phyloP scores from a whole-genome alignment of 768 basidiomycete genomes.

The Hysterangium stoloniferum region DNA sequence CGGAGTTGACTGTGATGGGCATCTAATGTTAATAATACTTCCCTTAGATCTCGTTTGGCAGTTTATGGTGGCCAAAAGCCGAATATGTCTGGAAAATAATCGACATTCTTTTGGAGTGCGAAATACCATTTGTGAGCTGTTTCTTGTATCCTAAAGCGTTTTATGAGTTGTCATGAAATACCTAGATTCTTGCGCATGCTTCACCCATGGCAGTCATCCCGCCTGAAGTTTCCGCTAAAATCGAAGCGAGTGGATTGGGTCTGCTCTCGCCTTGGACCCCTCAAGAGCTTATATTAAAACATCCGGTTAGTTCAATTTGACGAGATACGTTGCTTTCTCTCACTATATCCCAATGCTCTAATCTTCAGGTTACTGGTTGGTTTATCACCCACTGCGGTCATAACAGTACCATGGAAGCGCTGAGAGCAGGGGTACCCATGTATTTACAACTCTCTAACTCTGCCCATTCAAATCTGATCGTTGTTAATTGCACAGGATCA shows the following conservation, averaged over 20 bases:
- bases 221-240: slow-evolving; percentile 14
- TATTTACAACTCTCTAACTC: slow-evolving; percentile 3
- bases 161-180: not conserved
- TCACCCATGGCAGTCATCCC: slow-evolving; percentile 14
- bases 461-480: not conserved
- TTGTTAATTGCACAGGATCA: slow-evolving; percentile 15
- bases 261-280: slow-evolving; percentile 20
- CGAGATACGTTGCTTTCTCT: not conserved
- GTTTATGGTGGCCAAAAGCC: slow-evolving; percentile 17
- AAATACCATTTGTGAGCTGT: slow-evolving; percentile 19
- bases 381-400: slow-evolving; percentile 22
- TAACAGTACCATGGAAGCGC: slow-evolving; percentile 20
- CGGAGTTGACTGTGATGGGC: not conserved
- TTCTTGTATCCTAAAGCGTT: no score
- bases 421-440: slow-evolving; percentile 19
- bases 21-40: not conserved
- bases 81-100: slow-evolving; percentile 16
- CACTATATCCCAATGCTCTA: not conserved
- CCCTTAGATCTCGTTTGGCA: slow-evolving; percentile 20
- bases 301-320: slow-evolving; percentile 16
- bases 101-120: slow-evolving; percentile 17
- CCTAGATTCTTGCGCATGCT: slow-evolving; percentile 18
- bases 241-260: slow-evolving; percentile 16
- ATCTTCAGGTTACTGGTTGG: slow-evolving; percentile 19
- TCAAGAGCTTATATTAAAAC: slow-evolving; percentile 19